These are phyloP conservation scores for Diplodia scrobiculata DNA, from an alignment of 2,329 filamentous ascomycete species.

Conservation along the genomic window DNA sequence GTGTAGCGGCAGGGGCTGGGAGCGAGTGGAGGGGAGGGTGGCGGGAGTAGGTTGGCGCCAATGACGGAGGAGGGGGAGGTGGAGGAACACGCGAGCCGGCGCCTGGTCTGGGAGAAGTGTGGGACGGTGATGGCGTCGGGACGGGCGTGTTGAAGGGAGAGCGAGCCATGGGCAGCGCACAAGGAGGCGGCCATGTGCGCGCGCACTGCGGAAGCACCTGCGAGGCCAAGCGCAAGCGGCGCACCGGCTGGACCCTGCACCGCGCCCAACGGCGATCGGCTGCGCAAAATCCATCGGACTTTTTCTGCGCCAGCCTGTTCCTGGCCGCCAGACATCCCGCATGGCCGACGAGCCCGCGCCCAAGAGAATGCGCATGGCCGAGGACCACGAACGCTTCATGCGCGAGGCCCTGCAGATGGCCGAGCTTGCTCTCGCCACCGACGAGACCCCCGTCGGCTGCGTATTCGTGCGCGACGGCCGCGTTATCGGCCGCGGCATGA, in stretches of 20 bases:
- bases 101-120: conserved; percentile 17
- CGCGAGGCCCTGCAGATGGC: conserved; percentile 86
- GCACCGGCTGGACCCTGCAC: conserved; percentile 14
- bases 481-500: conserved; percentile 89
- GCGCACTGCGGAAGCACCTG: neutral
- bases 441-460: conserved; percentile 96
- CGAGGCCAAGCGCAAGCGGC: neutral
- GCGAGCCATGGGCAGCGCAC: conserved; percentile 21
- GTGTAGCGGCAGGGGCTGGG: too few species aligned
- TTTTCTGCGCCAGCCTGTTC: conserved; percentile 23
- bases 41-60: neutral
- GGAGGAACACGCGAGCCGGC: conserved; percentile 25
- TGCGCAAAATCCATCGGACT: conserved; percentile 14
- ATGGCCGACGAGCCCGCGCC: conserved; percentile 18
- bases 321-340: neutral
- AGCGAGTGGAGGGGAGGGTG: conserved; percentile 6
- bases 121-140: conserved; percentile 12
- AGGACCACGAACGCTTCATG: conserved; percentile 67
- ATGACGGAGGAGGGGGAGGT: conserved; percentile 15
- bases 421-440: conserved; percentile 76
- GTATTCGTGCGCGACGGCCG: conserved; percentile 80
- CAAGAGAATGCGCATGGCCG: conserved; percentile 14
- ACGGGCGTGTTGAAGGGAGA: conserved; percentile 20
- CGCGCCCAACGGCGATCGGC: conserved; percentile 24
- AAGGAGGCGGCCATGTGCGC: conserved; percentile 18